phyloP scores from a whole-genome alignment of 2,329 filamentous ascomycete species.

The Diaporthe humulicola region DNA sequence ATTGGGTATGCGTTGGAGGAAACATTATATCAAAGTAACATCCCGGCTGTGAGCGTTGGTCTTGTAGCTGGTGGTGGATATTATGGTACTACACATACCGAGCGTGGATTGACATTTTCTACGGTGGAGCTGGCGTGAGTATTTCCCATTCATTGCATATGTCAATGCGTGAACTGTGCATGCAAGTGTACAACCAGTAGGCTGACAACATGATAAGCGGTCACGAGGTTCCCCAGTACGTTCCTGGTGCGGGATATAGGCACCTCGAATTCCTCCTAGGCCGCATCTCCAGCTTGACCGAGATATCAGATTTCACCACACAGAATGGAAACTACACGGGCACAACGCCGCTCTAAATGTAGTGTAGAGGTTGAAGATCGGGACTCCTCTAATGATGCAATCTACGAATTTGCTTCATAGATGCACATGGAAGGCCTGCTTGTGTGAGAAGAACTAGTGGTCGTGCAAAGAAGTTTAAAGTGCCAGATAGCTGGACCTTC shows the following conservation, averaged over 20 bases:
- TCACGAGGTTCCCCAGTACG: constrained; percentile 37
- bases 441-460: no score
- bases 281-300: constrained; percentile 34
- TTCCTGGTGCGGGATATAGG: constrained; percentile 35
- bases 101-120: constrained; percentile 36
- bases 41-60: constrained; percentile 34
- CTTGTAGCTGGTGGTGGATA: constrained; percentile 36
- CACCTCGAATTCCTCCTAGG: constrained; percentile 39
- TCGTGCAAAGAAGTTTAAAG: no score
- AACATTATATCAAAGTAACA: constrained; percentile 8
- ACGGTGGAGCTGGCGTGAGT: constrained; percentile 31
- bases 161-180: background rate
- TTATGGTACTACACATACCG: constrained; percentile 35
- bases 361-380: no score
- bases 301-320: constrained; percentile 36
- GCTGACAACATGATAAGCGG: background rate
- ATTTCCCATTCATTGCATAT: background rate
- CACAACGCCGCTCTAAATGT: background rate
- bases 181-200: background rate
- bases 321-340: constrained; percentile 29
- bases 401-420: no score
- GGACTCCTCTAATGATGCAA: no score
- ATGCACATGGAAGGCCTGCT: no score
- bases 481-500: no score
- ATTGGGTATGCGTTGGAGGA: constrained; percentile 23